phyloP scores from a whole-genome alignment of 2,329 filamentous ascomycete species.

The Xylariaceae sp. region DNA sequence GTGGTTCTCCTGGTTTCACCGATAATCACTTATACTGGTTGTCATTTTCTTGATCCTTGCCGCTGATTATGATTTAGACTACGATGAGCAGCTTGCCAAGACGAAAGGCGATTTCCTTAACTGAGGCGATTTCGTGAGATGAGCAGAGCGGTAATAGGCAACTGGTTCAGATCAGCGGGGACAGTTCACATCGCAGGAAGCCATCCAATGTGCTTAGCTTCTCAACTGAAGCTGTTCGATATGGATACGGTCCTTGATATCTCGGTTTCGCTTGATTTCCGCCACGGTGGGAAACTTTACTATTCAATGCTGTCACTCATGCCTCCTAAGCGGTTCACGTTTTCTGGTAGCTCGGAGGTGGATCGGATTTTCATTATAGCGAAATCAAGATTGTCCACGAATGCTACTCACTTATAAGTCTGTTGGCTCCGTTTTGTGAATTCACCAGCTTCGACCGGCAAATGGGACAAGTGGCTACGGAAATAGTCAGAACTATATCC shows the following conservation, averaged over 20 bases:
- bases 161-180: neutral
- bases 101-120: slow-evolving; percentile 23
- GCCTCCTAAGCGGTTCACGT: no score
- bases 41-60: neutral
- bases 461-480: no score
- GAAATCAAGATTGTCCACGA: no score
- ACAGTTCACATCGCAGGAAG: neutral
- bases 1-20: neutral
- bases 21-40: neutral
- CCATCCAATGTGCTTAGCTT: neutral
- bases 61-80: slow-evolving; percentile 14
- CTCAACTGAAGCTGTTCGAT: neutral
- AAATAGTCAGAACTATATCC: no score
- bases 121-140: neutral
- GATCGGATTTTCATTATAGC: no score
- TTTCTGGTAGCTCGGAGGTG: no score
- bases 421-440: no score
- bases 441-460: no score
- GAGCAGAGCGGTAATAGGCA: neutral
- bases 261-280: no score
- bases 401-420: no score
- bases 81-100: slow-evolving; percentile 23
- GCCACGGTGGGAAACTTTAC: no score
- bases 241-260: neutral
- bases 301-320: no score